These are phyloP conservation scores for Cyberlindnera euphorbiae DNA, from an alignment of 805 yeast species.

Conservation along the genomic window DNA sequence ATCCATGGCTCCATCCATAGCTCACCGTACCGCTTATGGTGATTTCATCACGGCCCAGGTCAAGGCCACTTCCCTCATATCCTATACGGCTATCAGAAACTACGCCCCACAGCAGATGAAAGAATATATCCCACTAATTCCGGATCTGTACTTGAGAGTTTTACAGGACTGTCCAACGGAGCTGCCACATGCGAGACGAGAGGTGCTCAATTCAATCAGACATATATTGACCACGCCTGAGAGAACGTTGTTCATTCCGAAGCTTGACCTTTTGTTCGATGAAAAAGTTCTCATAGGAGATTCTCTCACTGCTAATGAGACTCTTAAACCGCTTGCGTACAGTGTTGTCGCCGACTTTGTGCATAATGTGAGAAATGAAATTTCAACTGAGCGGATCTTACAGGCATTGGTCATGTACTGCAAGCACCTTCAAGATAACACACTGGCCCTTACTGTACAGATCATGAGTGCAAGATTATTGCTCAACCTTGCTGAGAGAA, in stretches of 20 bases:
- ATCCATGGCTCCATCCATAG: conserved; percentile 69
- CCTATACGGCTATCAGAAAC: conserved; percentile 85
- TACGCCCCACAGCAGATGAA: conserved; percentile 62
- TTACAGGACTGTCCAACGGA: conserved; percentile 96
- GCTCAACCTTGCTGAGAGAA: conserved; percentile 82
- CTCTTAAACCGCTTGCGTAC: conserved; percentile 88
- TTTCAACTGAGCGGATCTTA: conserved; percentile 80
- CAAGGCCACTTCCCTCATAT: conserved; percentile 91
- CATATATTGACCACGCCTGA: conserved; percentile 92
- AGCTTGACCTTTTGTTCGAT: conserved; percentile 79
- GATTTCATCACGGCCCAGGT: conserved; percentile 92
- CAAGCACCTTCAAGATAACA: conserved; percentile 70
- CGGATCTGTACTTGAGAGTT: conserved; percentile 79
- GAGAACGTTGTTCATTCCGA: conserved; percentile 75
- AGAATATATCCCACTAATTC: conserved; percentile 58
- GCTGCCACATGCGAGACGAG: conserved; percentile 85
- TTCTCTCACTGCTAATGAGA: conserved; percentile 87
- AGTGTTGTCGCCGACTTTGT: conserved; percentile 94
- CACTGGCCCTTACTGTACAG: conserved; percentile 85
- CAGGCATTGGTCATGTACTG: conserved; percentile 82
- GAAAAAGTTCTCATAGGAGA: conserved; percentile 86
- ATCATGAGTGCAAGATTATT: conserved; percentile 93
- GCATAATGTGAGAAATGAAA: conserved; percentile 82
- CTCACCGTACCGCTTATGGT: conserved; percentile 73
- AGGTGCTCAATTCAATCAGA: conserved; percentile 86